Evolutionary conservation across 306 rosid genomes (phyloP), one percentile per base, ranked within the genome.

Genomic region (Sphenostylis stenocarpa): DNA sequence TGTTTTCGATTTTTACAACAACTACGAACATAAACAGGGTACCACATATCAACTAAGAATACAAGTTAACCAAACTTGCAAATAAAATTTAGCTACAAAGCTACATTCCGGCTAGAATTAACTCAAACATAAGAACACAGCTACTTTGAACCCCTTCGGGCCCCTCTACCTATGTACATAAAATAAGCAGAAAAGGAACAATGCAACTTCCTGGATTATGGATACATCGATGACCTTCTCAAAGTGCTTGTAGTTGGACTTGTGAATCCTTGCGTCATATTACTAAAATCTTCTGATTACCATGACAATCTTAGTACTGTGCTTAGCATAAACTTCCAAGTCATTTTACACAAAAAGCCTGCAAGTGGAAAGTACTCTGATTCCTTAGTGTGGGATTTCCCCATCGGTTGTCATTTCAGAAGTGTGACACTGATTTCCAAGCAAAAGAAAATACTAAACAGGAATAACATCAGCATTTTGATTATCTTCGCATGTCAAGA

Each of bases 381-480:
- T 41, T 52, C 52, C 73, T 36, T 47, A 15, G 67, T 33, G 34
- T 51, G 74, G 75, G 79, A 64, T 24, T 47, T 51, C 75, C 63
- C 79, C 69, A 62, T 41, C 48, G 11, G 76, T 67, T 72, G 76
- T 77, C 80, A 77, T 81, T 82, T 61, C 69, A 49, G 80, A 77
- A 78, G 76, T 16, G 47, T 45, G 69, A 85, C 67, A 74, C 52
- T 19, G 69, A 63, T 55, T 51, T 73, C 77, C 78, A 34, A 67
- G 76, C 83, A 80, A 62, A 69, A 47, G 29, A 56, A 70, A 75
- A 44, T 67, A 73, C 88, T 93, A 92, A 73, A 96, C 99, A 3
- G 99, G 97, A 76, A 92, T 88, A 48, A 91, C 97, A 56, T 93
- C 98, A 1, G 87, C 80, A 64, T 96, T 76, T 76, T 91, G 94